Base-by-base conservation (phyloP, 2,329 filamentous ascomycete genomes). In the Colletotrichum phormii region DNA sequence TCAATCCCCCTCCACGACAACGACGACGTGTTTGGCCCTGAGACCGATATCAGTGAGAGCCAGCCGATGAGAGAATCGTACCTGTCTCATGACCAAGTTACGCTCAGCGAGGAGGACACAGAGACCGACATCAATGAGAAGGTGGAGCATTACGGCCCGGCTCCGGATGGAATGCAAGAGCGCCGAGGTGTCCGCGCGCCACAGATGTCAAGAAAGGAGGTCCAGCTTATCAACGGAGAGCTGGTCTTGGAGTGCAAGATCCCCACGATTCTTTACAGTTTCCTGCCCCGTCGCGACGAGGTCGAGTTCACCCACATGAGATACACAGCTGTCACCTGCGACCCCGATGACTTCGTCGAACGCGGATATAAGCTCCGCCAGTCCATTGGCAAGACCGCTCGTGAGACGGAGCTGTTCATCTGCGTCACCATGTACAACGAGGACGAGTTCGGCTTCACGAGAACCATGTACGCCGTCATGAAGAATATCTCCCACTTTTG, bases 361-460 rank as follows among this genome's bases (percentile, higher is more conserved):
- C 90, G 92, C 74, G 96, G 95, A 1, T 99, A 98, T 86, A 97
- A 97, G 80, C 85, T 99, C 78, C 93, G 97, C 66, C 97, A 98
- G 82, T 94, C 94, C 79, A 95, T 98, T 73, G 95, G 95, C 58
- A 89, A 86, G 70, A 97, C 94, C 0, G 87, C 92, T 33, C 91
- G 97, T 75, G 95, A 98, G 82, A 98, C 96, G 0, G 97, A 99
- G 83, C 86, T 99, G 8, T 97, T 98, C 81, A 97, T 99, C 78
- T 98, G 95, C 81, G 88, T 99, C 74, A 99, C 97, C 77, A 98
- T 98, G 97, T 98, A 98, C 86, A 99, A 99, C 83, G 97, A 99
- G 84, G 94, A 98, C 83, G 97, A 98, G 80, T 94, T 98, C 78
- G 91, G 95, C 80, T 99, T 99, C 78, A 98, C 97, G 7, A 91